Evolutionary conservation across 768 basidiomycete genomes (phyloP).

Genomic region (Royoungia palumana): DNA sequence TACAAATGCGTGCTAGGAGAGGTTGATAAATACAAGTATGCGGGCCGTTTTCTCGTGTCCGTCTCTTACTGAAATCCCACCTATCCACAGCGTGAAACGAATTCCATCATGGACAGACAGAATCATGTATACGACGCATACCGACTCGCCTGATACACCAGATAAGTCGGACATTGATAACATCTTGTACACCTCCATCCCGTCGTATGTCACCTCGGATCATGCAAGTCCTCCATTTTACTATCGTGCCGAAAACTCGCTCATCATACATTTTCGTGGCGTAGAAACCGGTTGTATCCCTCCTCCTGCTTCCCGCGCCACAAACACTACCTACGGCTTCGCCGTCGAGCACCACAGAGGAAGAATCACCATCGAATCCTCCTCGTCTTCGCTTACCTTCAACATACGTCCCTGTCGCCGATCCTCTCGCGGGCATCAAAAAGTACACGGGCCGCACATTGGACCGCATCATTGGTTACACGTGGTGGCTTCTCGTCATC

Average conservation of each 20-base stretch:
- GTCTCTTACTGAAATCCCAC: constrained; percentile 1
- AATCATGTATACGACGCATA: constrained; percentile 77
- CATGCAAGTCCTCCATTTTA: constrained; percentile 54
- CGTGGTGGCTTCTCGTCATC: constrained; percentile 74
- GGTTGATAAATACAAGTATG: constrained; percentile 78
- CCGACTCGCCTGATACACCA: constrained; percentile 54
- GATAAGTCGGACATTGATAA: constrained; percentile 56
- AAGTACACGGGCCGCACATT: constrained; percentile 60
- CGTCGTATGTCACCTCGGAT: constrained; percentile 85
- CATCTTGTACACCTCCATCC: constrained; percentile 74
- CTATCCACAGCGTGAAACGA: constrained; percentile 52
- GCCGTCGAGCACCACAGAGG: constrained; percentile 17
- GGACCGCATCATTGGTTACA: constrained; percentile 72
- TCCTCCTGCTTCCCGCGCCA: constrained; percentile 59
- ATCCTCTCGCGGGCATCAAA: constrained; percentile 53
- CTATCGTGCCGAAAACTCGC: neutral
- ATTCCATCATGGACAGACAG: constrained; percentile 93
- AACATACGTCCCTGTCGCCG: constrained; percentile 49
- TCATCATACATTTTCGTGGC: constrained; percentile 1
- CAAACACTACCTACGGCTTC: constrained; percentile 21
- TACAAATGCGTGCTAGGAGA: constrained; percentile 85
- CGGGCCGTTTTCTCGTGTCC: constrained; percentile 1
- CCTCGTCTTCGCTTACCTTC: constrained; percentile 52
- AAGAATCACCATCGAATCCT: constrained; percentile 19
- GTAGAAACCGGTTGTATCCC: constrained; percentile 83